These are phyloP conservation scores for Puya raimondii DNA, from an alignment of 176 grass and related monocot genomes.

Conservation along the genomic window DNA sequence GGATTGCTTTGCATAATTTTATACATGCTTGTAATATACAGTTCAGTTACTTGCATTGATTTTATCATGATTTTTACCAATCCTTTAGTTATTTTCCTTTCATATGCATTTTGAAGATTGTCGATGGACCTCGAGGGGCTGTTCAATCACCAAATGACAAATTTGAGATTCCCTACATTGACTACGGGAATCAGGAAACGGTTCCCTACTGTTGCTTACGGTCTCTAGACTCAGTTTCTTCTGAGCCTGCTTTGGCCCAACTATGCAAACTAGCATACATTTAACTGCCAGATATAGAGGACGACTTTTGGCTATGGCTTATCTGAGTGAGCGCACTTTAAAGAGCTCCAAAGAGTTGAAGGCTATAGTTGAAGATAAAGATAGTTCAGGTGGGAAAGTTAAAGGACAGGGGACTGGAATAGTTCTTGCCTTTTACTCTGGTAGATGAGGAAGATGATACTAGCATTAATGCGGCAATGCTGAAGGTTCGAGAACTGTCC, in stretches of 20 bases:
- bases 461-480: constrained; percentile 35
- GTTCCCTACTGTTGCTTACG: constrained; percentile 64
- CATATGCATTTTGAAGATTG: constrained; percentile 36
- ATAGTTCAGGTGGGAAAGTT: constrained; percentile 66
- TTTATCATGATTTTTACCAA: not conserved
- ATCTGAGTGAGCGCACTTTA: constrained; percentile 64
- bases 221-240: constrained; percentile 61
- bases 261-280: constrained; percentile 37
- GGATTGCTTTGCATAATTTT: no score
- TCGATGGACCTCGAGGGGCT: constrained; percentile 71
- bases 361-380: constrained; percentile 89
- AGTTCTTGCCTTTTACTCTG: constrained; percentile 57
- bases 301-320: constrained; percentile 86
- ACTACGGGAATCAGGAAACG: constrained; percentile 93
- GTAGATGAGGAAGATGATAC: constrained; percentile 64
- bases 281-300: constrained; percentile 40
- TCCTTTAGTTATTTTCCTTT: constrained; percentile 10
- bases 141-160: constrained; percentile 67
- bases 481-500: no score
- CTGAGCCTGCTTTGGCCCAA: constrained; percentile 63
- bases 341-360: constrained; percentile 63
- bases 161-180: constrained; percentile 94
- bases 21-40: no score
- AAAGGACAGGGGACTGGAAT: constrained; percentile 80
- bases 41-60: constrained; percentile 27